Conservation (phyloP, 257 asterid genomes). For the Solanum lycopersicoides region DNA sequence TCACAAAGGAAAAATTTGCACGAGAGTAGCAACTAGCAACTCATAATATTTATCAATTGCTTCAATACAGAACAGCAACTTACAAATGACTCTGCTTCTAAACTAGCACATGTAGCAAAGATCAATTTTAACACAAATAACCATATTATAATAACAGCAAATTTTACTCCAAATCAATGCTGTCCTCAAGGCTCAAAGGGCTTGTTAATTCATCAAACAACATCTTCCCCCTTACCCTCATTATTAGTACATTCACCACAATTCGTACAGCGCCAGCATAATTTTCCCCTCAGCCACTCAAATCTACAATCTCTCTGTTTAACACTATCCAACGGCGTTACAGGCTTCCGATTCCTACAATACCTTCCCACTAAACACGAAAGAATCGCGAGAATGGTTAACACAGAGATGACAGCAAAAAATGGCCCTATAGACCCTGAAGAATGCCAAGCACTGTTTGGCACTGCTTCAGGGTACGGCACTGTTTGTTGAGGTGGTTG, state of each 20-base stretch:
- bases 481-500: neutral
- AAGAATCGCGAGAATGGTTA: conserved; percentile 13
- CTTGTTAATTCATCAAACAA: conserved; percentile 6
- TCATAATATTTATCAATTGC: neutral
- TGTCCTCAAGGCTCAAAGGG: too few relatives aligned
- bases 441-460: conserved; percentile 5
- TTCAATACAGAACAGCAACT: neutral
- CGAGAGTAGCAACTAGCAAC: too few relatives aligned
- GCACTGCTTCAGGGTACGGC: conserved; percentile 1
- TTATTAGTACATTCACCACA: neutral
- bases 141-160: too few relatives aligned
- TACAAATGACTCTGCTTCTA: neutral
- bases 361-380: conserved; percentile 20
- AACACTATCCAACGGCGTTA: conserved; percentile 1
- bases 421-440: conserved; percentile 29
- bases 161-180: too few relatives aligned
- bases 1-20: too few relatives aligned
- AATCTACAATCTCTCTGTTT: neutral
- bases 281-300: conserved; percentile 12
- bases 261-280: neutral
- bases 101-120: neutral
- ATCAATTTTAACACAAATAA: neutral
- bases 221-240: conserved; percentile 8
- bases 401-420: conserved; percentile 25
- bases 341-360: conserved; percentile 7